phyloP scores from a whole-genome alignment of 768 basidiomycete species.

The Polyporus arcularius region DNA sequence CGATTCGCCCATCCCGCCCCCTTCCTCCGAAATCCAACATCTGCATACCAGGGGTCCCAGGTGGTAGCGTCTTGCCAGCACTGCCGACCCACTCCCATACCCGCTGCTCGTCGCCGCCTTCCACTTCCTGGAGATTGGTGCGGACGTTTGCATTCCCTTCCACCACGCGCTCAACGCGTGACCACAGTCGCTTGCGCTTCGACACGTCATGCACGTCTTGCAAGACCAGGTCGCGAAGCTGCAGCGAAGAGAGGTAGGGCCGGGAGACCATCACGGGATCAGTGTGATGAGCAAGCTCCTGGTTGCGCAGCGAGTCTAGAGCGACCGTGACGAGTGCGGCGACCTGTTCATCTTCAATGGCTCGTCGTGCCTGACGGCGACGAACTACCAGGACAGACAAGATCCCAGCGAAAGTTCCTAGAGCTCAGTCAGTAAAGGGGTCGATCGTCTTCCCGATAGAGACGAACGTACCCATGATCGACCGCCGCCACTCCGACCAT shows the following conservation, averaged over 20 bases:
- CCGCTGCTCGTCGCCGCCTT: constrained; percentile 83
- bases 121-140: constrained; percentile 79
- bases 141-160: constrained; percentile 92
- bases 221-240: constrained; percentile 84
- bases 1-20: not conserved
- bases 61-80: constrained; percentile 27
- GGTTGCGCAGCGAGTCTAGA: constrained; percentile 77
- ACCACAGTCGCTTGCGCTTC: constrained; percentile 71
- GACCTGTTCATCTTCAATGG: constrained; percentile 64
- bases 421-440: constrained; percentile 5
- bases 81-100: constrained; percentile 93
- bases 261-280: constrained; percentile 76
- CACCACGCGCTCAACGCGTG: constrained; percentile 79
- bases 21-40: constrained; percentile 8
- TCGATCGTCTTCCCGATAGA: not conserved
- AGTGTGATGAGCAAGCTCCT: constrained; percentile 79
- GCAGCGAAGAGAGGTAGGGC: constrained; percentile 81
- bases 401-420: constrained; percentile 24
- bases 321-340: constrained; percentile 76
- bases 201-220: constrained; percentile 78
- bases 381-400: constrained; percentile 30
- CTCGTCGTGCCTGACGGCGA: constrained; percentile 49
- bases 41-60: constrained; percentile 18
- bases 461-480: constrained; percentile 56
- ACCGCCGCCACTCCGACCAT: constrained; percentile 69